Evolutionary conservation across 1,284 basidiomycete species (phyloP).

Genomic region (Cryptococcus floricola): DNA sequence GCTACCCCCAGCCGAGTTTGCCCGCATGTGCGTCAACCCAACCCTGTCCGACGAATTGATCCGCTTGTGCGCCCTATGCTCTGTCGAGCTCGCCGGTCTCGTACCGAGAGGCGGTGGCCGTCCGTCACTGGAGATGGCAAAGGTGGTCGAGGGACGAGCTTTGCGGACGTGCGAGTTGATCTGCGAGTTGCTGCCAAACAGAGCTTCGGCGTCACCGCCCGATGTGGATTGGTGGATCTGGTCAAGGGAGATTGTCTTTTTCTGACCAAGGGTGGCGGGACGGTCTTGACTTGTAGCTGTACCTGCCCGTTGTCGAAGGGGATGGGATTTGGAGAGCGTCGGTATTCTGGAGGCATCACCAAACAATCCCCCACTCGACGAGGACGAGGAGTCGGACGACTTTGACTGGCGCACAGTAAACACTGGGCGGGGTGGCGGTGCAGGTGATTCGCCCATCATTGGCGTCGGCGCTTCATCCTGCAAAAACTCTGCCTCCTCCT

Average conservation of each 20-base stretch:
- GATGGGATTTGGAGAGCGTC: slow-evolving; percentile 29
- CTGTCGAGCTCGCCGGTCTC: neutral
- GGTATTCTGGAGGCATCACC: slow-evolving; percentile 19
- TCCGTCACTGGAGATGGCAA: neutral
- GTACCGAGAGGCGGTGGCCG: neutral
- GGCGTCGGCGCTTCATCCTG: slow-evolving; percentile 23
- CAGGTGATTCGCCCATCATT: slow-evolving; percentile 14
- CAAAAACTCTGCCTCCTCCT: slow-evolving; percentile 17
- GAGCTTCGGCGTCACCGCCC: slow-evolving; percentile 38
- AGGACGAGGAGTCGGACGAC: slow-evolving; percentile 24
- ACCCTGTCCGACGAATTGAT: slow-evolving; percentile 29
- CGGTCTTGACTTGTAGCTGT: slow-evolving; percentile 17
- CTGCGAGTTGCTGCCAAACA: slow-evolving; percentile 34
- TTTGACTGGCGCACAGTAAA: slow-evolving; percentile 37
- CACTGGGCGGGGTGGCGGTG: slow-evolving; percentile 34
- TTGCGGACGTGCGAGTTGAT: slow-evolving; percentile 21
- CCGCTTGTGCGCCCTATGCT: slow-evolving; percentile 26
- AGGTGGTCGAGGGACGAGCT: slow-evolving; percentile 14
- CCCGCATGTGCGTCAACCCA: slow-evolving; percentile 2
- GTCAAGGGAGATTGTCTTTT: slow-evolving; percentile 44
- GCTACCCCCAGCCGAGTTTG: slow-evolving; percentile 5
- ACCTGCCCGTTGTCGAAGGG: slow-evolving; percentile 26
- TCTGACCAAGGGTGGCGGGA: slow-evolving; percentile 23
- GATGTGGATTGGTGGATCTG: slow-evolving; percentile 23
- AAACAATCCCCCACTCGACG: neutral